Evolutionary conservation across 345 rosid genomes (phyloP), one percentile per base, ranked within the genome.

Genomic region (Corchorus capsularis): DNA sequence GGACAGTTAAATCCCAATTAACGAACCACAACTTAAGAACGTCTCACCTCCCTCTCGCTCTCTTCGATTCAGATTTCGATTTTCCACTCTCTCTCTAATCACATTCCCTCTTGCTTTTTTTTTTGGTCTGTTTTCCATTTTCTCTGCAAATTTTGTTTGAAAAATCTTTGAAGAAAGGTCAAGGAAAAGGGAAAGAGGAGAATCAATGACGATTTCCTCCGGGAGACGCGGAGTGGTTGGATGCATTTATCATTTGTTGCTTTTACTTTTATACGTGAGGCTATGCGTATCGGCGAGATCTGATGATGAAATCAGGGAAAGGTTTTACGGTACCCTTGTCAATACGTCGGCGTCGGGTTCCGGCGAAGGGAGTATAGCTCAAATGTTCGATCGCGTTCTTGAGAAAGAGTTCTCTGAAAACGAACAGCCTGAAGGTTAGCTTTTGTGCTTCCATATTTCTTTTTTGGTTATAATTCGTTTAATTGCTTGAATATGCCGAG

Each of bases 351-450:
- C 86, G 6, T 85, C 95, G 4, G 92, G 75, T 19, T 77, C 83
- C 17, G 91, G 87, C 2, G 97, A 90, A 50, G 94, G 91, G 12
- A 96, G 93, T 73, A 91, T 96, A 50, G 98, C 98, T 20, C 79
- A 92, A 85, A 96, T 96, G 89, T 94, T 96, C 87, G 97, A 94
- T 85, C 87, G 90, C 37, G 98, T 94, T 71, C 92, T 96, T 15
- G 92, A 94, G 84, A 96, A 96, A 79, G 99, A 94, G 79, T 93
- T 96, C 86, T 83, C 97, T 16, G 97, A 93, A 54, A 91, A 91
- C 78, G 99, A 96, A 63, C 97, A 89, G 61, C 86, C 93, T 83
- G 94, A 92, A 86, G 99, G 99, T 96, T 75, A 45, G 79, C 43
- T 16, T 63, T 69, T 10, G 59, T 76, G 20, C 9, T 74, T 35